These are phyloP conservation scores for Phyllosticta citribraziliensis DNA, from an alignment of 2,329 filamentous ascomycete genomes.

Conservation along the genomic window DNA sequence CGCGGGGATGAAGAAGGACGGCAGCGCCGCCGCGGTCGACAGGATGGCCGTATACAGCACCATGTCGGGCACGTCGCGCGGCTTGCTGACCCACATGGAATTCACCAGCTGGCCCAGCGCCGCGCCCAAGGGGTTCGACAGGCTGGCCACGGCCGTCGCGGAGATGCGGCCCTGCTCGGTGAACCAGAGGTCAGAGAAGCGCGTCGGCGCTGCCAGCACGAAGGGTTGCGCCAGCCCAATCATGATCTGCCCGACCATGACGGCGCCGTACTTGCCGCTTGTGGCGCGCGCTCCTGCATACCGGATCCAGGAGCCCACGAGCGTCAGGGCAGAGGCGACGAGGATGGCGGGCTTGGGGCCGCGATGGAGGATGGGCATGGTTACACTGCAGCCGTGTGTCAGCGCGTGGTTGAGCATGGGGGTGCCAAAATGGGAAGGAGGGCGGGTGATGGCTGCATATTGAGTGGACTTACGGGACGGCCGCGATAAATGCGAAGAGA, in stretches of 20 bases:
- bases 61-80: slow-evolving; percentile 63
- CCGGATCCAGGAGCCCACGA: slow-evolving; percentile 85
- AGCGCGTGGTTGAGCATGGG: background rate
- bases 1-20: slow-evolving; percentile 72
- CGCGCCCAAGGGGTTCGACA: slow-evolving; percentile 85
- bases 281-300: slow-evolving; percentile 57
- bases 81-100: slow-evolving; percentile 59
- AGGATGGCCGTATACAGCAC: slow-evolving; percentile 80
- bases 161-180: slow-evolving; percentile 72
- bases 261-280: slow-evolving; percentile 59
- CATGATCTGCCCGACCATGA: slow-evolving; percentile 87
- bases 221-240: slow-evolving; percentile 88
- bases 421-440: background rate
- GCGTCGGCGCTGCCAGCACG: slow-evolving; percentile 76
- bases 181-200: slow-evolving; percentile 94
- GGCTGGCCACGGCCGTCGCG: slow-evolving; percentile 72
- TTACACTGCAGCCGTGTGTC: slow-evolving; percentile 27
- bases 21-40: slow-evolving; percentile 57
- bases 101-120: slow-evolving; percentile 75
- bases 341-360: slow-evolving; percentile 69
- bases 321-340: slow-evolving; percentile 58
- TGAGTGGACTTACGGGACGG: slow-evolving; percentile 48
- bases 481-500: slow-evolving; percentile 69
- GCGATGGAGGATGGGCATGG: slow-evolving; percentile 68
- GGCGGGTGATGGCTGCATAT: background rate